Base-by-base conservation (phyloP, 2,329 filamentous ascomycete genomes). In the Diaporthe sp. region DNA sequence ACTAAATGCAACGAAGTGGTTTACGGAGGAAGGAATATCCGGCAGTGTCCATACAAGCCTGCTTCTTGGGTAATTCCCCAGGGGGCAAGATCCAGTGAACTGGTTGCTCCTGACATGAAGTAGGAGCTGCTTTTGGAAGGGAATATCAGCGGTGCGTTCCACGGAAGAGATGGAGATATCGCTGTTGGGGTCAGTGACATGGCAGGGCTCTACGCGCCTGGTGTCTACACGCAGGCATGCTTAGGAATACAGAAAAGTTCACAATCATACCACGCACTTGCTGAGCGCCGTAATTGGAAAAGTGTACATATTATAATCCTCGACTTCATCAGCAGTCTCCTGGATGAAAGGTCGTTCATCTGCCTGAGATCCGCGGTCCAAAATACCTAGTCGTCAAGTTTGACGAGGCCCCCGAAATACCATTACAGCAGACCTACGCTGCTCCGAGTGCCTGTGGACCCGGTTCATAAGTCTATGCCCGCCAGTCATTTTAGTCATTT, bases 241-340 rank as follows among this genome's bases (percentile, higher is more conserved):
- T 37, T 39, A 67, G 73, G 76, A 77, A 75, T 71, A 71, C 57
- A 75, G 68, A 76, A 77, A 75, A 71, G 60, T 60, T 57, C 60
- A 67, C 42, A 53, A 44, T 72, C n/a, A 65, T 55, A 53, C 34
- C 31, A 68, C 37, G 13, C 19, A 49, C 12, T 51, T 60, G 22
- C 12, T 3, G 4, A 22, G 60, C 34, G 31, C 55, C 44, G 44
- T 53, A 25, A 17, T 17, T 55, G 8, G 34, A 55, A 70, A 55
- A 55, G 22, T 19, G 22, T 42, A 3, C 2, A 31, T 70, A 70
- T 70, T 55, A 70, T 55, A 42, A 22, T 55, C 49, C 28, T 70
- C 19, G 55, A 55, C 49, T 42, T 55, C 65, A 42, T 39, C 15
- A 55, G 65, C n/a, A 42, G n/a, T 13, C n/a, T 42, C 5, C n/a